Evolutionary conservation across 352 stramenopile genomes (phyloP).

Genomic region (Globisporangium paroecandrum): DNA sequence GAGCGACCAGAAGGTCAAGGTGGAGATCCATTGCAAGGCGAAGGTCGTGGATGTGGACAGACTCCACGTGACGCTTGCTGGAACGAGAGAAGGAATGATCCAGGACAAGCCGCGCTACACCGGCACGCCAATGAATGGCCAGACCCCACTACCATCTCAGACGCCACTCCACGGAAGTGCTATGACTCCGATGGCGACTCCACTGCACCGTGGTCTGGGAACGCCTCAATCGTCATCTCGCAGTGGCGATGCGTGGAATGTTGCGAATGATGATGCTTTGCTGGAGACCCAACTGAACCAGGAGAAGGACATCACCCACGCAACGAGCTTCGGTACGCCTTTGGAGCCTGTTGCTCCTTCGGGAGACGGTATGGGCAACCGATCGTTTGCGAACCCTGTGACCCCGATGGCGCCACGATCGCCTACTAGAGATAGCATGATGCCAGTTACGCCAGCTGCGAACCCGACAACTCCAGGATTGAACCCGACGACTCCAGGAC

Average conservation of each 20-base stretch:
- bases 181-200: slow-evolving; percentile 86
- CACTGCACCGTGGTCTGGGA: slow-evolving; percentile 75
- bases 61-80: slow-evolving; percentile 72
- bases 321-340: slow-evolving; percentile 80
- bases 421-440: slow-evolving; percentile 56
- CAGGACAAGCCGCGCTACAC: slow-evolving; percentile 70
- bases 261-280: slow-evolving; percentile 83
- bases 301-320: slow-evolving; percentile 87
- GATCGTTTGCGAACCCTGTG: slow-evolving; percentile 47
- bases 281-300: slow-evolving; percentile 87
- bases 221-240: slow-evolving; percentile 66
- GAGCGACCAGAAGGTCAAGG: slow-evolving; percentile 88
- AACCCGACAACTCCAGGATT: slow-evolving; percentile 78
- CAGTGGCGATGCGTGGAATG: slow-evolving; percentile 76
- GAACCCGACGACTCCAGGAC: slow-evolving; percentile 76
- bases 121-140: slow-evolving; percentile 73
- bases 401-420: slow-evolving; percentile 61
- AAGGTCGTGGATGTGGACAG: slow-evolving; percentile 86
- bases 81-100: slow-evolving; percentile 72
- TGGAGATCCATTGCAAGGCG: slow-evolving; percentile 89
- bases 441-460: slow-evolving; percentile 61
- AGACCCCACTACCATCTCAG: slow-evolving; percentile 77
- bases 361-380: slow-evolving; percentile 46
- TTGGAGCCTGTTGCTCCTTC: slow-evolving; percentile 72
- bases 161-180: slow-evolving; percentile 80